phyloP scores from a whole-genome alignment of 345 rosid genomes.

The Hirschfeldia incana region DNA sequence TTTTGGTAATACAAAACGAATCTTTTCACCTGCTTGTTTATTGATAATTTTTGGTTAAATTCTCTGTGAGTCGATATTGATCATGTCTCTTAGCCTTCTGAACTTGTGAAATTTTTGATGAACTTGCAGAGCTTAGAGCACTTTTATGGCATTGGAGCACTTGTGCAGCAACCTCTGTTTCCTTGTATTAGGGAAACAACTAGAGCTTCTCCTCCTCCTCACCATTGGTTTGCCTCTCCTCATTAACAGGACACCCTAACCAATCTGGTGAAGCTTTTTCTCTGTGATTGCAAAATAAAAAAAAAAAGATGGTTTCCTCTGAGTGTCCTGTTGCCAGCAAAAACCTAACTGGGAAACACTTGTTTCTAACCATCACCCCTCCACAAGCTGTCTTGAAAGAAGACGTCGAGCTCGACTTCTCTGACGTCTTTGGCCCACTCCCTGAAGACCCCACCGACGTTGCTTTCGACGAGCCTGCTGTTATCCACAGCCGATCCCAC shows the following conservation, averaged over 20 bases:
- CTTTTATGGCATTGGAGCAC: constrained; percentile 73
- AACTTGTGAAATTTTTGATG: neutral
- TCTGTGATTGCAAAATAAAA: neutral
- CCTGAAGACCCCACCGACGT: constrained; percentile 25
- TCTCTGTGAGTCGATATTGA: neutral
- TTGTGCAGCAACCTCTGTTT: constrained; percentile 64
- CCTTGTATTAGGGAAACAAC: constrained; percentile 88
- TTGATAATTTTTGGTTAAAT: neutral
- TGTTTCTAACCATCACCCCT: constrained; percentile 25
- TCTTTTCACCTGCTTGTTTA: neutral
- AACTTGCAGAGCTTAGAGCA: constrained; percentile 60
- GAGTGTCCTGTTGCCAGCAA: constrained; percentile 9
- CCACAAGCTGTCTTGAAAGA: constrained; percentile 25
- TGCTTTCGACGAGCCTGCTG: constrained; percentile 65
- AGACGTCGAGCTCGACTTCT: constrained; percentile 35
- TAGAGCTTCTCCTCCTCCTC: constrained; percentile 64
- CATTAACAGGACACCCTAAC: constrained; percentile 32
- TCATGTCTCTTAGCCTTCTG: neutral
- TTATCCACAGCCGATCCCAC: constrained; percentile 75
- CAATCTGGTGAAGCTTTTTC: constrained; percentile 14
- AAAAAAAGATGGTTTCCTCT: constrained; percentile 28
- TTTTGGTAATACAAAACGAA: neutral
- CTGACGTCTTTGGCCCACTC: constrained; percentile 43
- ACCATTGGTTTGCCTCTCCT: constrained; percentile 60
- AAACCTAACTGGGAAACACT: constrained; percentile 18